phyloP scores from a whole-genome alignment of 441 rosid species.

The Breynia disticha region DNA sequence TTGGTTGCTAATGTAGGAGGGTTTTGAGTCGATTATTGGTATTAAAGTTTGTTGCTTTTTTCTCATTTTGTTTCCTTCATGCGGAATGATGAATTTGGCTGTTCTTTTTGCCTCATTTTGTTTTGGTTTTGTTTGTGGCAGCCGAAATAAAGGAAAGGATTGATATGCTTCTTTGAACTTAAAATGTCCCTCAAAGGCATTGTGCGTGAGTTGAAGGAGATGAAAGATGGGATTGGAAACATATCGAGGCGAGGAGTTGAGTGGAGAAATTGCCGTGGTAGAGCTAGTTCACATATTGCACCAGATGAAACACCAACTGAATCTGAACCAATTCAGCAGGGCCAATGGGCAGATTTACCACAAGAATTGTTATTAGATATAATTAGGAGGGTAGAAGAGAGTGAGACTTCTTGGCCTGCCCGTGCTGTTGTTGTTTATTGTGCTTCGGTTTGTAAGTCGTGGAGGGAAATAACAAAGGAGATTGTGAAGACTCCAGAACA shows the following conservation, averaged over 20 bases:
- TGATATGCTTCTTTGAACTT: slow-evolving; percentile 19
- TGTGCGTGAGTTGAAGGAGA: slow-evolving; percentile 73
- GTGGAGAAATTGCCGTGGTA: slow-evolving; percentile 40
- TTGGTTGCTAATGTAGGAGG: neutral
- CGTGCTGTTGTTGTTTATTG: slow-evolving; percentile 71
- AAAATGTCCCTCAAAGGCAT: slow-evolving; percentile 72
- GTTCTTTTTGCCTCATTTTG: neutral
- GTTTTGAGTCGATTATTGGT: neutral
- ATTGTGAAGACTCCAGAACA: slow-evolving; percentile 72
- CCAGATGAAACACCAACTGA: slow-evolving; percentile 49
- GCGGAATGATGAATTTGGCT: neutral
- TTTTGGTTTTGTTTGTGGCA: slow-evolving; percentile 4
- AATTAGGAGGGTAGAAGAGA: slow-evolving; percentile 73
- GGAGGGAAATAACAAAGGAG: slow-evolving; percentile 84
- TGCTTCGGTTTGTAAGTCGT: slow-evolving; percentile 87
- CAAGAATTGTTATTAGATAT: slow-evolving; percentile 88
- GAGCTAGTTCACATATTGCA: slow-evolving; percentile 67
- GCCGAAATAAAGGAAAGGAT: slow-evolving; percentile 19
- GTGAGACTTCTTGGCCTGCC: slow-evolving; percentile 82
- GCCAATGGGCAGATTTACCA: slow-evolving; percentile 82
- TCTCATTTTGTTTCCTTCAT: neutral
- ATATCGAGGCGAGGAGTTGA: slow-evolving; percentile 50
- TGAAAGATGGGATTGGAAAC: slow-evolving; percentile 69
- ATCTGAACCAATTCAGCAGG: slow-evolving; percentile 34
- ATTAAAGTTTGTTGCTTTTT: neutral